phyloP scores from a whole-genome alignment of 768 basidiomycete species.

The Exidia glandulosa region DNA sequence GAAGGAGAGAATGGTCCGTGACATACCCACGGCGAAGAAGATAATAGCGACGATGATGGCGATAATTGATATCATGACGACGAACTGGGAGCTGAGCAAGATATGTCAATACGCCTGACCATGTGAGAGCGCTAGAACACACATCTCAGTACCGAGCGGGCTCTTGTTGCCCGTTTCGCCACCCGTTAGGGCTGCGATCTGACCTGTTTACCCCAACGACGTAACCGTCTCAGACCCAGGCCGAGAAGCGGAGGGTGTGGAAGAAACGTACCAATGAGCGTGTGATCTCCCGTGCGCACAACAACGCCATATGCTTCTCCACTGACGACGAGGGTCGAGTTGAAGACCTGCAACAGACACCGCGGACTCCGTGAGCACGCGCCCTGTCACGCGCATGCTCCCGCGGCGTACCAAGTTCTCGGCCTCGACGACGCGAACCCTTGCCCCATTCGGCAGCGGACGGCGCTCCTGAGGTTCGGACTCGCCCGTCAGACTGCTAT shows the following conservation, averaged over 20 bases:
- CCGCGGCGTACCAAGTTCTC: slow-evolving; percentile 54
- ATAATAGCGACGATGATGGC: slow-evolving; percentile 51
- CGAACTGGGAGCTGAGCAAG: slow-evolving; percentile 41
- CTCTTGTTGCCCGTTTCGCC: slow-evolving; percentile 54
- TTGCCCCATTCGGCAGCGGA: slow-evolving; percentile 35
- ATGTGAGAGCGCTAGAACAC: slow-evolving; percentile 15
- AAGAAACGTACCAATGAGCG: slow-evolving; percentile 40
- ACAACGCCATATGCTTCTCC: slow-evolving; percentile 68
- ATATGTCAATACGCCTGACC: no score
- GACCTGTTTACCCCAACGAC: no score
- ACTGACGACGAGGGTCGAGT: slow-evolving; percentile 56
- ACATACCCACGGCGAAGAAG: slow-evolving; percentile 40
- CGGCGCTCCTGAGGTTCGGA: slow-evolving; percentile 56
- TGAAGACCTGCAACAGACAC: slow-evolving; percentile 48
- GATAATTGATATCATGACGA: slow-evolving; percentile 48
- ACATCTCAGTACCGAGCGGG: slow-evolving; percentile 60
- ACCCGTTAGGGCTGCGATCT: slow-evolving; percentile 58
- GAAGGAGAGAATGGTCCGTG: neutral
- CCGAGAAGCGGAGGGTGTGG: neutral
- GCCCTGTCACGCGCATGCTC: neutral
- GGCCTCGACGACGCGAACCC: slow-evolving; percentile 44
- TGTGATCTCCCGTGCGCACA: slow-evolving; percentile 54
- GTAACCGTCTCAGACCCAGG: slow-evolving; percentile 5
- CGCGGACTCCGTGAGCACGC: neutral
- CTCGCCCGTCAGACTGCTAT: slow-evolving; percentile 60